Base-by-base conservation (phyloP, 441 rosid genomes). In the Croton laevigatus region DNA sequence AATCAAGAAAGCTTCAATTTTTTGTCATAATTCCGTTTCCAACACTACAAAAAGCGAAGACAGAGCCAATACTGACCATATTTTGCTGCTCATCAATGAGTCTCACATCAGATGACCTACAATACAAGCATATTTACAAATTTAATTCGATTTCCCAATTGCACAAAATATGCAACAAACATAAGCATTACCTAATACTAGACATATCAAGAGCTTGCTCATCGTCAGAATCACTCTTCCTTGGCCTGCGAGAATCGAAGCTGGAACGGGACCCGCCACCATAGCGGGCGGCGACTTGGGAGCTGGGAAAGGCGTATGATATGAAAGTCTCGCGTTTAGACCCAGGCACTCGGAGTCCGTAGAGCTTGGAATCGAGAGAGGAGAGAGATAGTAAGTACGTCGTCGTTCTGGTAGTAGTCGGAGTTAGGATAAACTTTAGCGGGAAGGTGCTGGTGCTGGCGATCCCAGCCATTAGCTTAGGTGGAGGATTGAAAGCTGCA, bases 21-120 rank as follows among this genome's bases (percentile, higher is more conserved):
- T n/a, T 8, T 23, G 16, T 12, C 61, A 23, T 13, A 8, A 36
- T 52, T 10, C 27, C 19, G 13, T 53, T 22, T 67, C 38, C 70
- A 36, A 66, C 63, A 57, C 44, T 20, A 48, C 36, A 54, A 7
- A 44, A 17, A 66, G 8, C 22, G 10, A 65, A 63, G 54, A 32
- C 16, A 14, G 51, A 60, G 38, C 52, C 48, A 45, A 20, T 27
- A 72, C 90, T 70, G 67, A 94, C 98, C 97, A 94, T 90, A 75
- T 87, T 86, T 60, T 94, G 97, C 78, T 87, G 55, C 66, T 74
- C 81, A 72, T 90, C 95, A 57, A 94, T 90, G 13, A 94, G 89
- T 77, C 98, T 88, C 73, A 94, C 97, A 36, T 84, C 73, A 77
- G 78, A 78, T 44, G 97, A 91, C 88, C 97, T 94, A 74, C 71